Base-by-base conservation (phyloP, 306 rosid species). In the Albizia julibrissin region DNA sequence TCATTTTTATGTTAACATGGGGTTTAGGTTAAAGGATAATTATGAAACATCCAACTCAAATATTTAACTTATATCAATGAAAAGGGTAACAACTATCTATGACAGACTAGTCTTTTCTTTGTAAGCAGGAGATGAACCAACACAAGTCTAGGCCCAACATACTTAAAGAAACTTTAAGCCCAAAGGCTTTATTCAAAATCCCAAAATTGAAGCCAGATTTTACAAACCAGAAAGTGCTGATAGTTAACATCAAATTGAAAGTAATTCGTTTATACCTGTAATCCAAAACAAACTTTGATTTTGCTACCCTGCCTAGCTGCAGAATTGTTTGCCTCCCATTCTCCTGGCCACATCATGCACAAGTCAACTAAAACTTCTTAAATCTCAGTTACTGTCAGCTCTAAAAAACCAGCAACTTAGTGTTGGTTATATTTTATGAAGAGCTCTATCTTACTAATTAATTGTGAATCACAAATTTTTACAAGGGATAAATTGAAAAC, bases 301-400 rank as follows among this genome's bases (percentile, higher is more conserved):
- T 90, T 71, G 77, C 95, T 13, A 93, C 92, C 85, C 98, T 93
- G 69, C 98, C 98, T 21, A 95, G 87, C 86, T 95, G 98, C 79
- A 95, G 84, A 16, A 89, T 87, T 62, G 93, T 89, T 79, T 93
- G 98, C 85, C 77, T 89, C 65, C 95, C 98, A 54, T 84, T 89
- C 79, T 95, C 97, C 98, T 95, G 61, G 27, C 19, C 29, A 70
- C 64, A 75, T 11, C 43, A 80, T 81, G 56, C 9, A 73, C 44
- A 78, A 59, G 59, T 79, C 8, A 79, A 79, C 14, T 58, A 81
- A 58, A n/a, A 37, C 73, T 19, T 69, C 49, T 6, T 69, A 39
- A 19, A 69, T 67, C 72, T 67, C 27, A 37, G 19, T 26, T 11
- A 62, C 16, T 24, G 31, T 46, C 15, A 47, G 33, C 67, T 22